Percentiles rank a stretch among this genome's conserved stretches.
phyloP scores from a whole-genome alignment of 192 early-diverging fungal genomes.

The Linnemannia zychae region DNA sequence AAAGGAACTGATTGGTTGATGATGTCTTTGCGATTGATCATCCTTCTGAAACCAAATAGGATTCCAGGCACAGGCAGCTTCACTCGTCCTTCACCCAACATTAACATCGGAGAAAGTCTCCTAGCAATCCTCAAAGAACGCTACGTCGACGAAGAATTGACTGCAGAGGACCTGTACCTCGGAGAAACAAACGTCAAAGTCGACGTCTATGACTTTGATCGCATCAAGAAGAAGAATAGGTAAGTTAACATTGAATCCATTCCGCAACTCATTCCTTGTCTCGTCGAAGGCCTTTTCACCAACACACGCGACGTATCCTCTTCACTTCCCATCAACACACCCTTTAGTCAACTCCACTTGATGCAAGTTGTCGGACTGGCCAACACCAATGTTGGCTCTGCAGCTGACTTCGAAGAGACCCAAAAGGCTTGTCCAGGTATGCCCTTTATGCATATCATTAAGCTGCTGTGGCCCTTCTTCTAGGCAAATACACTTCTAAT shows the following conservation, averaged over 20 bases:
- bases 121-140: constrained; percentile 58
- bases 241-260: constrained; percentile 3
- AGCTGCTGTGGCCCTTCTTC: not conserved
- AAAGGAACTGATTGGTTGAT: not conserved
- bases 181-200: constrained; percentile 64
- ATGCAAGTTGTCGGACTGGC: constrained; percentile 57
- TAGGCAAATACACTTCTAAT: not conserved
- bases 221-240: constrained; percentile 61
- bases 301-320: not conserved
- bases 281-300: not conserved
- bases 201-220: constrained; percentile 68
- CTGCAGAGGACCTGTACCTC: constrained; percentile 25
- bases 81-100: constrained; percentile 62
- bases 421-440: constrained; percentile 56
- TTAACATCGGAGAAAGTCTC: constrained; percentile 58
- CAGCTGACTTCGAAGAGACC: constrained; percentile 54
- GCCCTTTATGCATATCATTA: too few species aligned
- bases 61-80: constrained; percentile 67
- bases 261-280: not conserved
- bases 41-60: not conserved
- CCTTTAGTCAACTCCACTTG: constrained; percentile 35
- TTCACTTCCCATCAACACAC: not conserved
- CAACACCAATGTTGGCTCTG: constrained; percentile 54
- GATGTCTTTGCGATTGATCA: not conserved
- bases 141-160: constrained; percentile 54